A percentile compares a stretch with the other conserved stretches of the same genome.
Evolutionary conservation across 176 grass and related monocot species (phyloP).

Genomic region (Phoenix roebelenii): DNA sequence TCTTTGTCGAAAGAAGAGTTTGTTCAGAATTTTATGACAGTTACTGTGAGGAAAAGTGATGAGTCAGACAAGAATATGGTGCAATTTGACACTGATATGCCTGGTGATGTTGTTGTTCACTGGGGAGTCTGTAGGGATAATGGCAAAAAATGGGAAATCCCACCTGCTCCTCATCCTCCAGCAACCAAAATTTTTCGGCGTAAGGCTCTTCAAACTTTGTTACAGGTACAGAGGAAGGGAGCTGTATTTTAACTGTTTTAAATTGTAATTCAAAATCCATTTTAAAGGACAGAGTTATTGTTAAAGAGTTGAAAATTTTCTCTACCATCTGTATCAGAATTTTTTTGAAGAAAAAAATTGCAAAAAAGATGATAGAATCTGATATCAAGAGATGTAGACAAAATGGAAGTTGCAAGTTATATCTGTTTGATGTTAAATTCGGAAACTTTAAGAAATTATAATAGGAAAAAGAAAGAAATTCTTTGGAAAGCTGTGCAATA

Average conservation of each 20-base stretch:
- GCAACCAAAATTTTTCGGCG: slow-evolving; percentile 57
- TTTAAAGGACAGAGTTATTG: too few species aligned
- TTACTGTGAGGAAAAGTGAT: slow-evolving; percentile 41
- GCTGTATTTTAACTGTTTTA: not conserved
- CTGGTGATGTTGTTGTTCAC: slow-evolving; percentile 78
- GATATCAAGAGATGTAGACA: too few species aligned
- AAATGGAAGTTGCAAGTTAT: too few species aligned
- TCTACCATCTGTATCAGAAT: too few species aligned
- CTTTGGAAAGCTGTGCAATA: too few species aligned
- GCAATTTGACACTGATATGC: slow-evolving; percentile 54
- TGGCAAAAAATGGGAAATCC: slow-evolving; percentile 67
- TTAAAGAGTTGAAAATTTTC: too few species aligned
- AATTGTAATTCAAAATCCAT: too few species aligned
- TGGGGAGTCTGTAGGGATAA: slow-evolving; percentile 83
- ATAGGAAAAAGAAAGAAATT: too few species aligned
- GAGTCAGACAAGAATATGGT: slow-evolving; percentile 48
- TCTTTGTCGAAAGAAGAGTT: slow-evolving; percentile 61
- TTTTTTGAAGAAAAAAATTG: too few species aligned
- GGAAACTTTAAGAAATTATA: too few species aligned
- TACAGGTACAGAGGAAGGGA: slow-evolving; percentile 47
- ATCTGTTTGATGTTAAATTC: too few species aligned
- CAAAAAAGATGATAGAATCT: too few species aligned
- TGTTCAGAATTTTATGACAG: slow-evolving; percentile 63
- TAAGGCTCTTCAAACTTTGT: slow-evolving; percentile 79
- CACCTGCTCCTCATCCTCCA: slow-evolving; percentile 69